Evolutionary conservation across 2,329 filamentous ascomycete species (phyloP).

Genomic region (Cladosporium halotolerans): DNA sequence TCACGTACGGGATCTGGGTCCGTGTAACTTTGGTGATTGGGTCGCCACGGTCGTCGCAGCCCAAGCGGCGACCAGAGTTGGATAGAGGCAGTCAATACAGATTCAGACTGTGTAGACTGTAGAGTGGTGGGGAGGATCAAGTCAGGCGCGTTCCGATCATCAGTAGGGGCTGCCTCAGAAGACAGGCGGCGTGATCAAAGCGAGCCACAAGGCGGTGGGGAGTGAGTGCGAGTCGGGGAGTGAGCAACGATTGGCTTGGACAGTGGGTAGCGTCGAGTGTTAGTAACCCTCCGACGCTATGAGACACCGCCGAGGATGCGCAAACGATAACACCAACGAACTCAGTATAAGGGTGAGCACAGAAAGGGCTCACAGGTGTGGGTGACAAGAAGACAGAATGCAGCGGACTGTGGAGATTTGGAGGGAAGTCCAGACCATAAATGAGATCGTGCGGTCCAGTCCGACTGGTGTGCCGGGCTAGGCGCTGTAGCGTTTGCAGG

Average conservation of each 20-base stretch:
- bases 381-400: background rate
- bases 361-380: too few relatives aligned
- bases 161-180: background rate
- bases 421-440: slow-evolving; percentile 5
- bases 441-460: background rate
- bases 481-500: background rate
- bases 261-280: slow-evolving; percentile 1
- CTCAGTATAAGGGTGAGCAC: too few relatives aligned
- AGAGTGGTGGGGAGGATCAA: too few relatives aligned
- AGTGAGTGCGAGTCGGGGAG: background rate
- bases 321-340: too few relatives aligned
- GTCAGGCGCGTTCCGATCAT: too few relatives aligned
- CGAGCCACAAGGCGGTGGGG: background rate
- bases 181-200: background rate
- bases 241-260: background rate
- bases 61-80: too few relatives aligned
- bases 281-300: background rate
- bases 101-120: too few relatives aligned
- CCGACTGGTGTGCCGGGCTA: slow-evolving; percentile 5
- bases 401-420: background rate
- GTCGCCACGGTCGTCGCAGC: too few relatives aligned
- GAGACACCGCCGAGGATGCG: background rate
- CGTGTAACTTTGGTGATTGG: too few relatives aligned
- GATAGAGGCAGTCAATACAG: too few relatives aligned
- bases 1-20: too few relatives aligned